Conservation (phyloP, 139 green algal species). For the Chlorella sp. region DNA sequence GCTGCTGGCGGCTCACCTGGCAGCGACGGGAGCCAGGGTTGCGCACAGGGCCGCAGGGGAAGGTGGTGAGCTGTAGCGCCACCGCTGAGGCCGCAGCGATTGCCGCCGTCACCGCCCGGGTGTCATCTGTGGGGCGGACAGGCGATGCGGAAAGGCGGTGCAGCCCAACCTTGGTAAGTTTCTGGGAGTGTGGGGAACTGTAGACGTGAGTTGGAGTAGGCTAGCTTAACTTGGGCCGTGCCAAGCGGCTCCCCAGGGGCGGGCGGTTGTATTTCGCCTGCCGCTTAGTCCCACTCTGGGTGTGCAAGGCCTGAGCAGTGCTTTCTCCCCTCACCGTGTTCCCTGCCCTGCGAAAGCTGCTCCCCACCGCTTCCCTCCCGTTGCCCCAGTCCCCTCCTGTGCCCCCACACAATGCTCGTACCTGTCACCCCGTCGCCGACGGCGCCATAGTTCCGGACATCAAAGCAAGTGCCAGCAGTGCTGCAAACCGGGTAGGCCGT, state of each 20-base stretch:
- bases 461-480: neutral
- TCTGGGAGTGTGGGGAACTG: too few relatives aligned
- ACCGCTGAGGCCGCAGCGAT: neutral
- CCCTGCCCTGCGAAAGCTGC: too few relatives aligned
- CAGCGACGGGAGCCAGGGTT: neutral
- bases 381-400: neutral
- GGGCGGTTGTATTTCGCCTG: too few relatives aligned
- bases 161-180: too few relatives aligned
- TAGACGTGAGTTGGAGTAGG: too few relatives aligned
- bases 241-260: too few relatives aligned
- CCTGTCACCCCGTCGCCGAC: neutral
- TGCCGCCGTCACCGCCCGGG: neutral
- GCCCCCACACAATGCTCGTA: neutral
- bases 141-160: neutral
- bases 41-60: neutral
- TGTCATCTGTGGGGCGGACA: neutral
- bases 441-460: conserved; percentile 10
- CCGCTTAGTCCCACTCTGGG: too few relatives aligned
- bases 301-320: too few relatives aligned
- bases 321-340: too few relatives aligned
- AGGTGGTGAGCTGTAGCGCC: neutral
- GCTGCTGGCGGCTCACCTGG: neutral
- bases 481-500: neutral
- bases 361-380: too few relatives aligned
- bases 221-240: too few relatives aligned